phyloP scores from a whole-genome alignment of 2,329 filamentous ascomycete species.

The Whalleya microplaca region DNA sequence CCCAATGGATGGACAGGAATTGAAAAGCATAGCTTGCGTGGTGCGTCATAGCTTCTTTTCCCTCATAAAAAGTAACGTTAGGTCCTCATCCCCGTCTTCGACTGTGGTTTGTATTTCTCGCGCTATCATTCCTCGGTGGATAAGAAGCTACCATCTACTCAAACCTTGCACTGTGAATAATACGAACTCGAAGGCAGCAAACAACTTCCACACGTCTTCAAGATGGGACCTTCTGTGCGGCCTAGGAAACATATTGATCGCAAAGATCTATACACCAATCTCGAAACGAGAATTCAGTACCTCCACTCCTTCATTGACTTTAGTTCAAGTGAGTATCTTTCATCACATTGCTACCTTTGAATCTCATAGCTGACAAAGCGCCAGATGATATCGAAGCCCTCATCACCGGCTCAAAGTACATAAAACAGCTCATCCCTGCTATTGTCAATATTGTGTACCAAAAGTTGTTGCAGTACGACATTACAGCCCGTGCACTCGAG shows the following conservation, averaged over 20 bases:
- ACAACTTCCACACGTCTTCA: constrained; percentile 7
- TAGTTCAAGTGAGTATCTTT: constrained; percentile 59
- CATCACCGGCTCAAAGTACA: constrained; percentile 71
- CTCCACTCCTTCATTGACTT: constrained; percentile 79
- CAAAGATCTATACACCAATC: constrained; percentile 70
- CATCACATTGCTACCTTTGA: neutral
- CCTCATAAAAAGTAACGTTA: neutral
- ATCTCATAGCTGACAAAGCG: constrained; percentile 18
- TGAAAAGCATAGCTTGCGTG: neutral
- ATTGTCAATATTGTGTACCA: constrained; percentile 85
- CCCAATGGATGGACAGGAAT: neutral
- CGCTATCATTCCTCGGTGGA: neutral
- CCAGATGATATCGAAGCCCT: constrained; percentile 74
- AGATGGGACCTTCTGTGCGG: constrained; percentile 25
- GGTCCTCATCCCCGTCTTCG: neutral
- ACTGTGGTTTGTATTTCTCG: neutral
- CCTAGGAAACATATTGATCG: constrained; percentile 66
- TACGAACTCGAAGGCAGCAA: neutral
- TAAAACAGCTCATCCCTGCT: constrained; percentile 80
- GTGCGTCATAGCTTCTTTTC: neutral
- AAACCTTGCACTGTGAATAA: neutral
- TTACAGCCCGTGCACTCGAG: constrained; percentile 77
- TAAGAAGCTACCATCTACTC: neutral
- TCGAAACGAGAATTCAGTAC: constrained; percentile 72
- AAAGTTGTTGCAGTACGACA: constrained; percentile 79